These are phyloP conservation scores for Perilla frutescens DNA, from an alignment of 257 asterid species.

Conservation along the genomic window DNA sequence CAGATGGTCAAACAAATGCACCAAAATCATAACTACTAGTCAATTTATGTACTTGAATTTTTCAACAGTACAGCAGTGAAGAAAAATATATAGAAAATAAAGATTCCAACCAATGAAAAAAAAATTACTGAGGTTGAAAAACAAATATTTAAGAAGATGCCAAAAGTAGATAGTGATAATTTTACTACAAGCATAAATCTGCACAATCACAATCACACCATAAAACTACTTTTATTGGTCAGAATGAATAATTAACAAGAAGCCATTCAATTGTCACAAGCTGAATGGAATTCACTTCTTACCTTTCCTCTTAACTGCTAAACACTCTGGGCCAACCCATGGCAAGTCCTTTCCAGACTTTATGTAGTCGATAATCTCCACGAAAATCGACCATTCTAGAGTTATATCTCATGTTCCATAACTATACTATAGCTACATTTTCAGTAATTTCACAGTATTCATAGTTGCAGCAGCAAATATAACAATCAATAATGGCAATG, in stretches of 20 bases:
- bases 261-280: background rate
- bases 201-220: conserved; percentile 15
- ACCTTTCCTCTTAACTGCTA: conserved; percentile 6
- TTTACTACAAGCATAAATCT: conserved; percentile 9
- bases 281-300: conserved; percentile 11
- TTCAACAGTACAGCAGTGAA: conserved; percentile 9
- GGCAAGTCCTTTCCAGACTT: background rate
- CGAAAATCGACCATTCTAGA: background rate
- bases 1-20: conserved; percentile 35
- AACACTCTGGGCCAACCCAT: background rate
- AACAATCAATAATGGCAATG: background rate
- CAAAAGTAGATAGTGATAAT: background rate
- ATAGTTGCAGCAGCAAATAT: background rate
- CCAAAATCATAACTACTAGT: conserved; percentile 24
- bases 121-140: background rate
- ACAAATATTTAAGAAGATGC: background rate
- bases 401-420: background rate
- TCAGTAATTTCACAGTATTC: background rate
- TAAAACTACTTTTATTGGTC: background rate
- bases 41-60: conserved; percentile 28
- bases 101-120: conserved; percentile 24
- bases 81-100: background rate
- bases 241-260: background rate
- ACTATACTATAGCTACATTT: background rate
- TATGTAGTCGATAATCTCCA: background rate